phyloP scores from a whole-genome alignment of 1,284 basidiomycete genomes.

The Moesziomyces sp. region DNA sequence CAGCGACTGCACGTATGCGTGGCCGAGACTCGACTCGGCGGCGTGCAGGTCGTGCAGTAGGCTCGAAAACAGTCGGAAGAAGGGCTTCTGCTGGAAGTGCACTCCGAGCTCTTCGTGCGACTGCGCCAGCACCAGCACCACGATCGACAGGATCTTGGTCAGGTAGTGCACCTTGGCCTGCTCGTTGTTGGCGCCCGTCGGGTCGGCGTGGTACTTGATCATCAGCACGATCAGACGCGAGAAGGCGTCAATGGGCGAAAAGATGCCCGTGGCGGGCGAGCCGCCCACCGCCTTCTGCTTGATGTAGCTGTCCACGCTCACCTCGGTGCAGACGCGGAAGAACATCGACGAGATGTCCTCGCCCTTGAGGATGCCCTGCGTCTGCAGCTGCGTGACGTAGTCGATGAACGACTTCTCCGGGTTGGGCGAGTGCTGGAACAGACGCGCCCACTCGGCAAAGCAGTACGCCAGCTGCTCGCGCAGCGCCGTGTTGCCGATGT shows the following conservation, averaged over 20 bases:
- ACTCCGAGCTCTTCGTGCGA: constrained; percentile 92
- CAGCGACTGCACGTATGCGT: constrained; percentile 89
- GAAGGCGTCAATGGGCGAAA: constrained; percentile 94
- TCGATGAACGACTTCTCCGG: constrained; percentile 95
- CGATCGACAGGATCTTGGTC: constrained; percentile 96
- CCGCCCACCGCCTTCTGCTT: constrained; percentile 84
- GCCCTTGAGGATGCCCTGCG: constrained; percentile 93
- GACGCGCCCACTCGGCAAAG: constrained; percentile 86
- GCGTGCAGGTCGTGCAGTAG: constrained; percentile 89
- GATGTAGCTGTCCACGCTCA: constrained; percentile 89
- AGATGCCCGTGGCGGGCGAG: constrained; percentile 76
- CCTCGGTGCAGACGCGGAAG: constrained; percentile 96
- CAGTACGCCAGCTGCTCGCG: constrained; percentile 73
- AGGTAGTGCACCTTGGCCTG: constrained; percentile 95
- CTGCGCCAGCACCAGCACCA: constrained; percentile 93
- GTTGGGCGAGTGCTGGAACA: constrained; percentile 88
- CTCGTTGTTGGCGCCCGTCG: constrained; percentile 83
- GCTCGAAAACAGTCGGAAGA: constrained; percentile 98
- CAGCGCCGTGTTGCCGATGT: constrained; percentile 63
- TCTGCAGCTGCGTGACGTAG: constrained; percentile 96
- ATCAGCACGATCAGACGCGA: constrained; percentile 95
- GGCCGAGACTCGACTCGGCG: constrained; percentile 81
- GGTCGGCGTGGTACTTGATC: constrained; percentile 98
- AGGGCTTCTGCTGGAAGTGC: constrained; percentile 95
- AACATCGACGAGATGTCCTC: constrained; percentile 98